Evolutionary conservation across 371 early-diverging fungal species (phyloP).

Genomic region (Circinella minor): DNA sequence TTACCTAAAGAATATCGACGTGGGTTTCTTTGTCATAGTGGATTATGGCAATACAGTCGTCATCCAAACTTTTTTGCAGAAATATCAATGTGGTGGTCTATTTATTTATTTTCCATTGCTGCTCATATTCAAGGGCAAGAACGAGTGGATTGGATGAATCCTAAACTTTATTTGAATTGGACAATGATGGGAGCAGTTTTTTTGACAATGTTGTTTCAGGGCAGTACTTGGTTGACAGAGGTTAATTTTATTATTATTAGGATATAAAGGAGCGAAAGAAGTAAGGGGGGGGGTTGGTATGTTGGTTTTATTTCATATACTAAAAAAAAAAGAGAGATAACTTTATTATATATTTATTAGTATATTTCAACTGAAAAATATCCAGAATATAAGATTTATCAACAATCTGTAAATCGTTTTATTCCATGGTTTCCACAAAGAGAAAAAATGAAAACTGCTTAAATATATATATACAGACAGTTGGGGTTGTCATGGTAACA

Average conservation of each 20-base stretch:
- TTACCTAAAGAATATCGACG: constrained; percentile 31
- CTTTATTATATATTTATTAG: constrained; percentile 22
- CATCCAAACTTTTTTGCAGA: constrained; percentile 91
- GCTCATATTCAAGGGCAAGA: constrained; percentile 29
- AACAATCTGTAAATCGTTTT: constrained; percentile 61
- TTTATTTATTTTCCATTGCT: constrained; percentile 68
- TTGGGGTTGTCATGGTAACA: background rate
- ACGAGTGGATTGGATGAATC: background rate
- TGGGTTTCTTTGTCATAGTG: constrained; percentile 75
- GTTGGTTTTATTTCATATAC: background rate
- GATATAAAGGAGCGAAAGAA: no score
- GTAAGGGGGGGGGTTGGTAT: constrained; percentile 21
- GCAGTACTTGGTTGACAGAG: constrained; percentile 80
- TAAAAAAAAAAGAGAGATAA: no score
- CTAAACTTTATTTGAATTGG: constrained; percentile 55
- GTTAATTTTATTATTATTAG: constrained; percentile 22
- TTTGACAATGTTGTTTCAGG: constrained; percentile 74
- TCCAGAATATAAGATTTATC: constrained; percentile 73
- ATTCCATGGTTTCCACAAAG: constrained; percentile 58
- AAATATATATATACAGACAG: no score
- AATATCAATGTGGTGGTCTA: constrained; percentile 65
- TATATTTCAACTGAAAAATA: constrained; percentile 71
- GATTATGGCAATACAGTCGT: constrained; percentile 75
- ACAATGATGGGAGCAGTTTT: constrained; percentile 58
- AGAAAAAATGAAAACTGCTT: background rate